Base-by-base conservation (phyloP, 768 basidiomycete genomes). In the Mycena rebaudengoi region DNA sequence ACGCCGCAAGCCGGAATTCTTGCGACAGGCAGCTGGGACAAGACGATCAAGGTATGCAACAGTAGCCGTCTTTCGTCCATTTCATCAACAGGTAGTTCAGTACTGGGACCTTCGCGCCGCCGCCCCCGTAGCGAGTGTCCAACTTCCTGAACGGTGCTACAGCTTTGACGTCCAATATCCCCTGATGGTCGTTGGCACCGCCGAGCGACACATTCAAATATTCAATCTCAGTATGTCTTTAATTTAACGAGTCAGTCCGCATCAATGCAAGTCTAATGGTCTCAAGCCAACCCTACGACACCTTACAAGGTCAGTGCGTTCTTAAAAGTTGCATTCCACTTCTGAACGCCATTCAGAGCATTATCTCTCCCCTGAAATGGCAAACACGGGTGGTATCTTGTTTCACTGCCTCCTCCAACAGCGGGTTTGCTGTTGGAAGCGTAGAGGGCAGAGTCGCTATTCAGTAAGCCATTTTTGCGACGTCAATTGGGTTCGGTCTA, bases 21-120 rank as follows among this genome's bases (percentile, higher is more conserved):
- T 20, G 94, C 90, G 13, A 98, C 97, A 1, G 98, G 96, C 11
- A 95, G 95, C 54, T 99, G 98, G 98, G 97, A 99, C 76, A 97
- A 97, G 79, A 97, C 94, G 2, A 78, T 99, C 73, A 97, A 96
- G 84, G 96, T 96, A 67, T 57, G 79, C 71, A 3, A 63, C 66
- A 25, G 64, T 35, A 35, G 28, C 54, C 39, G 49, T 54, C 1
- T 40, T 45, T 50, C 62, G 30, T 30, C 51, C n/a, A 25, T 32
- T 39, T 46, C 26, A 29, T 40, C 52, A 16, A 55, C 37, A 33
- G 21, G 29, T 59, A 14, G 7, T 33, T 18, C 69, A 98, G 95
- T 98, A 98, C 71, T 99, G 96, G 96, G 95, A 98, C 76, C 76
- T 96, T 64, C 87, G 94, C 30, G 82, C 87, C 2, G 77, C 90